Conservation (phyloP, 1,284 basidiomycete genomes). For the Rhodotorula sp. region DNA sequence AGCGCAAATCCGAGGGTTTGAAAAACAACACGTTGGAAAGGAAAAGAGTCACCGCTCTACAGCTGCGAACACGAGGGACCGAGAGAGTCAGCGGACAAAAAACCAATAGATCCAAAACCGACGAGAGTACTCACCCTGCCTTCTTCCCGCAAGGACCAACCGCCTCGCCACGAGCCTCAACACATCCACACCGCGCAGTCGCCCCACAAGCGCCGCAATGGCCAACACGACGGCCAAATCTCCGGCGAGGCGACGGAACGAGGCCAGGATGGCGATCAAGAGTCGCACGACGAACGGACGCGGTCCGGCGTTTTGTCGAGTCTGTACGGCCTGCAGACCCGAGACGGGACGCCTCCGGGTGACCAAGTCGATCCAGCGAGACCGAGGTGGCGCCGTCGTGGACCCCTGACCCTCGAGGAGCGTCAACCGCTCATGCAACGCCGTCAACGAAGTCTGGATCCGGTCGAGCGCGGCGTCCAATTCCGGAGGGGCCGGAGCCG, state of each 20-base stretch:
- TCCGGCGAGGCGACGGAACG: not conserved
- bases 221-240: conserved; percentile 8
- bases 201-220: conserved; percentile 2
- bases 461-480: conserved; percentile 74
- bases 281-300: not conserved
- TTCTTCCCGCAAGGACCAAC: not conserved
- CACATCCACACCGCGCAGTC: conserved; percentile 20
- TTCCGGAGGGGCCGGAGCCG: conserved; percentile 26
- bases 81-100: not conserved
- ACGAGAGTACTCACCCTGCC: not conserved
- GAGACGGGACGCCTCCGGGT: too few species aligned
- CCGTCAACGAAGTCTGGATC: conserved; percentile 82
- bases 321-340: not conserved
- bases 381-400: not conserved
- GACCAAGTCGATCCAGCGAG: not conserved
- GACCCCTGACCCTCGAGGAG: conserved; percentile 57
- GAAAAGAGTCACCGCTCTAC: too few species aligned
- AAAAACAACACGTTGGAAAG: too few species aligned
- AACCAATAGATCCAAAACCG: not conserved
- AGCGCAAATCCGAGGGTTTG: too few species aligned
- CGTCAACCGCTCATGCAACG: conserved; percentile 82
- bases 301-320: too few species aligned
- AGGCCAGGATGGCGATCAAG: not conserved
- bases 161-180: not conserved
- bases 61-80: too few species aligned